phyloP scores from a whole-genome alignment of 352 stramenopile genomes.

The Phytophthora ohioensis region DNA sequence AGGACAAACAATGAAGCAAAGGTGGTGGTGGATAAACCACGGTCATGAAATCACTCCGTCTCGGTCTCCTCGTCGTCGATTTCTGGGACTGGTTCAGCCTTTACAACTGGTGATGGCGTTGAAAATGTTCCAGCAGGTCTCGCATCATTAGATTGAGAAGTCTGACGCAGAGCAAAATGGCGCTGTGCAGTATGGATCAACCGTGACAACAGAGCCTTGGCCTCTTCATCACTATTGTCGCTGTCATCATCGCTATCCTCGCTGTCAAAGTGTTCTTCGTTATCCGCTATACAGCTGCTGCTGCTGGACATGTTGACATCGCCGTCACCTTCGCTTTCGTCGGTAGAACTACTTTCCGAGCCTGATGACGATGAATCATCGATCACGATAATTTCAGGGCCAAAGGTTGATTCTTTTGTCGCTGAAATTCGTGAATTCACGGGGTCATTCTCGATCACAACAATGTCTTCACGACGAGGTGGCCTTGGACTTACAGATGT shows the following conservation, averaged over 20 bases:
- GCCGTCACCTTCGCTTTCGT: constrained; percentile 19
- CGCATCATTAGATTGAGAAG: background rate
- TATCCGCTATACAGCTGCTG: constrained; percentile 19
- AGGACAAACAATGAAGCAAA: background rate
- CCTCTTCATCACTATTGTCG: constrained; percentile 26
- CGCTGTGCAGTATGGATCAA: constrained; percentile 15
- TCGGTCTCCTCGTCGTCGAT: constrained; percentile 38
- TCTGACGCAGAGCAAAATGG: constrained; percentile 1
- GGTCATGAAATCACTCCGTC: constrained; percentile 30
- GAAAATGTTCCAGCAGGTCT: background rate
- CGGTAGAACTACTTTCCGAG: background rate
- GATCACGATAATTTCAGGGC: constrained; percentile 11
- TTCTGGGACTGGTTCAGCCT: background rate
- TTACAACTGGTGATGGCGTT: background rate
- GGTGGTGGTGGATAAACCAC: no score
- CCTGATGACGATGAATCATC: constrained; percentile 22
- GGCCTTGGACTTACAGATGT: background rate
- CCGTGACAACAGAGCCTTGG: constrained; percentile 11
- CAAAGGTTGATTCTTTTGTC: background rate
- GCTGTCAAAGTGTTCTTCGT: constrained; percentile 26
- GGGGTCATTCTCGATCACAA: constrained; percentile 17
- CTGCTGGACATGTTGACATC: constrained; percentile 21
- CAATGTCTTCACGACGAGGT: constrained; percentile 8
- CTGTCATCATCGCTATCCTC: constrained; percentile 23
- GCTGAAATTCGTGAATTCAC: background rate